A percentile compares a stretch with the other conserved stretches of the same genome.
phyloP scores from a whole-genome alignment of 164 flowering plant genomes.

The Euptelea pleiosperma region DNA sequence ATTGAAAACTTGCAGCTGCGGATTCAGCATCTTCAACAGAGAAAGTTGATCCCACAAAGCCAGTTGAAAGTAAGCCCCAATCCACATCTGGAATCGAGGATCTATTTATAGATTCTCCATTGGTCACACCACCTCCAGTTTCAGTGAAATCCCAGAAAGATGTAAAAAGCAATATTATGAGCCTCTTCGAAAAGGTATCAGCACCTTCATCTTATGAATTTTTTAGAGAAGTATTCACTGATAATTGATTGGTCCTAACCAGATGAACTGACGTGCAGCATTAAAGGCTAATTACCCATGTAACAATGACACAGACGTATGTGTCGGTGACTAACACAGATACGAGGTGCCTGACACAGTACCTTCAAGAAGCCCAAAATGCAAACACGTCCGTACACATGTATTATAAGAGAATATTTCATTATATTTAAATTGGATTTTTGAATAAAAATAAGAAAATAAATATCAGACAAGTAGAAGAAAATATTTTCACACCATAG shows the following conservation, averaged over 20 bases:
- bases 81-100: slow-evolving; percentile 65
- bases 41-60: slow-evolving; percentile 33
- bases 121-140: slow-evolving; percentile 27
- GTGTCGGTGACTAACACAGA: too few species aligned
- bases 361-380: too few species aligned
- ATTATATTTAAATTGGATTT: too few species aligned
- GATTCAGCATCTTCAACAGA: slow-evolving; percentile 48
- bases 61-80: slow-evolving; percentile 41
- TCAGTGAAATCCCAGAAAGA: slow-evolving; percentile 63
- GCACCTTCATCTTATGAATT: not conserved
- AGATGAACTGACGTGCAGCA: not conserved
- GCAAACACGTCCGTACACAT: too few species aligned
- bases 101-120: slow-evolving; percentile 59
- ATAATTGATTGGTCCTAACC: not conserved
- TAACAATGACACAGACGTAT: too few species aligned
- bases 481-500: too few species aligned
- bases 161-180: slow-evolving; percentile 86
- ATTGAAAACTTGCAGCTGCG: slow-evolving; percentile 56
- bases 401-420: too few species aligned
- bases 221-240: not conserved
- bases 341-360: too few species aligned
- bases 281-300: too few species aligned
- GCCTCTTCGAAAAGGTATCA: slow-evolving; percentile 95
- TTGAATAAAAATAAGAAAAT: too few species aligned
- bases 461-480: too few species aligned